Base-by-base conservation (phyloP, 2,329 filamentous ascomycete species). In the Fusarium sp. region DNA sequence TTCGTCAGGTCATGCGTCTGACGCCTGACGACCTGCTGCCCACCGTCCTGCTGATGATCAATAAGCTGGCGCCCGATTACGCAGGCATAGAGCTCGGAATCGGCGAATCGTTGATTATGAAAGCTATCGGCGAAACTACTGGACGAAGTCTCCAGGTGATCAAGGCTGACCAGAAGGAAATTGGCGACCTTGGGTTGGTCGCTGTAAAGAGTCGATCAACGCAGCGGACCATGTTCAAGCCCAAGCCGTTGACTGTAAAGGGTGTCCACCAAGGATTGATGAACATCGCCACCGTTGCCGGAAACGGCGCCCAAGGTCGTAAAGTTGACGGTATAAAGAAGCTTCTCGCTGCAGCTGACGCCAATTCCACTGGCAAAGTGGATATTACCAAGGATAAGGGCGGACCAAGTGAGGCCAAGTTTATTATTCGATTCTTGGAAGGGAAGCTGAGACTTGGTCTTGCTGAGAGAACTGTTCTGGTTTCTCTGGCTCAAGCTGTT, bases 141-240 rank as follows among this genome's bases (percentile, higher is more conserved):
- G 96, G 96, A 12, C 90, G 96, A 65, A 97, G 90, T 75, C 81
- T 98, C 48, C 87, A 91, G 40, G 90, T 97, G 55, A 97, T 99
- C 84, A 98, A 98, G 82, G 90, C 92, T 51, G 94, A 98, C 74
- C 96, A 99, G 77, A 94, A 96, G 76, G 94, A 98, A 75, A 97
- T 98, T 80, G 96, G 96, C 57, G 96, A 99, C 79, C 86, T 99
- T 13, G 96, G 96, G 13, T 84, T 98, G 34, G 95, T 99, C 2
- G 96, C 96, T 45, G 93, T 97, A 51, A 98, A 98, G 84, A 98
- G 94, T 82, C 90, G 95, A 80, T 93, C 92, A 16, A 98, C 94
- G 47, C 96, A 99, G 77, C 93, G 93, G 13, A 98, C 96, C 24
- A 98, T 99, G 94, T 98, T 98, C 85, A 97, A 97, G 80, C 96